A percentile compares a stretch with the other conserved stretches of the same genome.
phyloP scores from a whole-genome alignment of 495 filamentous ascomycete genomes.

The Cercophora samala region DNA sequence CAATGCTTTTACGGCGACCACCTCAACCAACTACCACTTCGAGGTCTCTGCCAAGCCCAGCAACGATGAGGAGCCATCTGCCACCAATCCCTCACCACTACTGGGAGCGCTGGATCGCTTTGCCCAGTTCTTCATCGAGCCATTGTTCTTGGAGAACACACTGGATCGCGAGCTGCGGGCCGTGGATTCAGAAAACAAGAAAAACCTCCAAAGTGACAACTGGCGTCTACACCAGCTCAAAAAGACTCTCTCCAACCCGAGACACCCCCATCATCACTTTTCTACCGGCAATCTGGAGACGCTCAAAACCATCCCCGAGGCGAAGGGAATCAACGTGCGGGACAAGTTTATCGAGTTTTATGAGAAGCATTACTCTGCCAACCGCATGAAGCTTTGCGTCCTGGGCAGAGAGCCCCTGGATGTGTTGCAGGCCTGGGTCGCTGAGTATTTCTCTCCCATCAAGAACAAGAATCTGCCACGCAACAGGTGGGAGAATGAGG shows the following conservation, averaged over 20 bases:
- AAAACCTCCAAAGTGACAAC: conserved; percentile 92
- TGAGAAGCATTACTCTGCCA: conserved; percentile 87
- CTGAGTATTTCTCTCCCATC: conserved; percentile 78
- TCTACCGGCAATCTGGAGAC: conserved; percentile 92
- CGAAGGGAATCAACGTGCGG: conserved; percentile 79
- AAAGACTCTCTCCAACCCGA: conserved; percentile 83
- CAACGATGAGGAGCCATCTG: conserved; percentile 51
- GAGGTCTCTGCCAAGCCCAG: conserved; percentile 76
- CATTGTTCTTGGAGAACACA: conserved; percentile 85
- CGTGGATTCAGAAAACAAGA: conserved; percentile 99
- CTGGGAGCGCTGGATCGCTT: conserved; percentile 92
- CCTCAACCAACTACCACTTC: conserved; percentile 97
- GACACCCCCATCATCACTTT: conserved; percentile 94
- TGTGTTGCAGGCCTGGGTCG: conserved; percentile 81
- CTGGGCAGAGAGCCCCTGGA: conserved; percentile 87
- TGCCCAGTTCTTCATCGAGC: conserved; percentile 94
- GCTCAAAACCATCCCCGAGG: conserved; percentile 77
- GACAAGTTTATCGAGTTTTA: conserved; percentile 95
- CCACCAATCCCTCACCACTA: conserved; percentile 64
- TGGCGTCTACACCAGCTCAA: conserved; percentile 93
- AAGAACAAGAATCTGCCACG: conserved; percentile 79
- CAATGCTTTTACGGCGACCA: conserved; percentile 91
- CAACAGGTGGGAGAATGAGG: conserved; percentile 75
- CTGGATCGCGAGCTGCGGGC: conserved; percentile 88
- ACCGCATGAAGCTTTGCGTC: conserved; percentile 92